These are phyloP conservation scores for Elaphomyces granulatus DNA, from an alignment of 495 filamentous ascomycete species.

Conservation along the genomic window DNA sequence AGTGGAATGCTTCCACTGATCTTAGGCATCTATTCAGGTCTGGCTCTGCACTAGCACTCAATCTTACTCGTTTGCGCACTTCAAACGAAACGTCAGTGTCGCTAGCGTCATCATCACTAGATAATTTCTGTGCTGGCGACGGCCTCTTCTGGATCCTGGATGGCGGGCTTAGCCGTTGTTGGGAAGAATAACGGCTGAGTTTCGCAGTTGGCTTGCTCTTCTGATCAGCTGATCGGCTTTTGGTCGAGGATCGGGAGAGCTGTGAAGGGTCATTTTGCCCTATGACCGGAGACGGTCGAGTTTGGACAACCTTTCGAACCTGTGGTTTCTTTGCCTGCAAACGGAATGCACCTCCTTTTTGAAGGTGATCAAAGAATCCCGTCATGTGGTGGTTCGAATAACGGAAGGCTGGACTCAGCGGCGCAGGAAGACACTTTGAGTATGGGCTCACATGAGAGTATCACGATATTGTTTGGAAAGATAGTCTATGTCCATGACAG, in stretches of 20 bases:
- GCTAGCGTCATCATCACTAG: constrained; percentile 29
- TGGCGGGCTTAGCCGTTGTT: constrained; percentile 22
- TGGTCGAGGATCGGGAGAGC: constrained; percentile 13
- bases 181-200: constrained; percentile 18
- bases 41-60: constrained; percentile 28
- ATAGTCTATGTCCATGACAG: no score
- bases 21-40: constrained; percentile 46
- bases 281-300: constrained; percentile 10
- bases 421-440: neutral
- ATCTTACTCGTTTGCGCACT: constrained; percentile 32
- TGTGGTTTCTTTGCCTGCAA: constrained; percentile 36
- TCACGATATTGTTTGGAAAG: constrained; percentile 14
- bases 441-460: neutral
- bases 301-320: constrained; percentile 34
- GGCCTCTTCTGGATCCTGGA: constrained; percentile 30
- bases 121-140: constrained; percentile 32
- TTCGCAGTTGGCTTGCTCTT: constrained; percentile 24
- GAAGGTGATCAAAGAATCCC: constrained; percentile 43
- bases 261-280: constrained; percentile 2
- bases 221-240: constrained; percentile 13
- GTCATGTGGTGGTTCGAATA: constrained; percentile 15
- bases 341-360: constrained; percentile 37
- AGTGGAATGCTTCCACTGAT: constrained; percentile 46
- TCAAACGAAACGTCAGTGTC: constrained; percentile 34
- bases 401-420: neutral